Evolutionary conservation across 306 rosid genomes (phyloP), one percentile per base, ranked within the genome.

Genomic region (Ormosia semicastrata): DNA sequence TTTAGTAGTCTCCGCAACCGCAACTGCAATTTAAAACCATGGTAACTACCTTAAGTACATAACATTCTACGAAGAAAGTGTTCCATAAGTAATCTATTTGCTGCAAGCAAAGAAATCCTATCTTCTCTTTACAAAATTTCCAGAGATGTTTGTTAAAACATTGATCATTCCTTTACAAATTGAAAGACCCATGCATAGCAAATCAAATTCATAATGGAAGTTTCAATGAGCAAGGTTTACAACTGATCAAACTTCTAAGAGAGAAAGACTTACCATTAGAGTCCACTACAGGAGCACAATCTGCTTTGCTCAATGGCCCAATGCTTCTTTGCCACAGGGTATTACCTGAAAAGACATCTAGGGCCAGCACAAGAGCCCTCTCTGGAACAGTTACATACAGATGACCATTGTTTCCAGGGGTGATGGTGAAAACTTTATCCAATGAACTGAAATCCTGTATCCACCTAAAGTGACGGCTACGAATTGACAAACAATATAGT

Each of bases 361-460:
- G 82, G 4, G 98, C 94, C 71, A 94, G 56, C 49, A 94, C 70
- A 66, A 91, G 89, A 82, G 90, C 64, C 88, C 77, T 94, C 4
- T 46, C 73, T 33, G 90, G 90, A 67, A 92, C 73, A 18, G 92
- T 90, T 60, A 92, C 86, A 85, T 91, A 94, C 57, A 94, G 10
- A 57, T 70, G 93, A 59, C 98, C 97, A 74, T 92, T 94, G 87
- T 89, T 92, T 84, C 96, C 97, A 0, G 97, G 85, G 30, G 93
- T 85, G 62, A 91, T 7, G 12, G 94, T 81, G 85, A 91, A 88
- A 69, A 62, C 58, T 72, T 85, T 91, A 78, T 81, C 96, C 0
- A 91, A 88, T 15, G 88, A 88, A 68, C 97, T 94, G 6, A 92
- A 88, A 80, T 92, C 98, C 70, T 85, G 91, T 69, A 92, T 90